Base-by-base conservation (phyloP, 495 filamentous ascomycete genomes). In the Aspergillus carlsbadensis region DNA sequence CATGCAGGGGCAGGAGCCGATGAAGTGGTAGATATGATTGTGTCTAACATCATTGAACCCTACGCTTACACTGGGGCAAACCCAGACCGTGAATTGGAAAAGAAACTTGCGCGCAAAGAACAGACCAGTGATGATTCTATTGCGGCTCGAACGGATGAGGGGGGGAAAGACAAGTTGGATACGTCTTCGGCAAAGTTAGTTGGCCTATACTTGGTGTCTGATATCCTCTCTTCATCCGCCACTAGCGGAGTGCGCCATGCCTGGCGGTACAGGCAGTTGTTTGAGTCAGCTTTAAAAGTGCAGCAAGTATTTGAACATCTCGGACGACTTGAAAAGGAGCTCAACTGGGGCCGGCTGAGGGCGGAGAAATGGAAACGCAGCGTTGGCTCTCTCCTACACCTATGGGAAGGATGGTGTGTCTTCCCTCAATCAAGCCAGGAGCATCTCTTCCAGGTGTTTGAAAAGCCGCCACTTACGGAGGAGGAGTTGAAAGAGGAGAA, bases 371-470 rank as follows among this genome's bases (percentile, higher is more conserved):
- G 91, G 87, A 91, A 91, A 68, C 80, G 91, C 17, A 90, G 87
- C 56, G 83, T 98, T 6, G 83, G 82, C 1, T 68, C 71, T 18
- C 79, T 97, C 14, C 67, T 98, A 8, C 78, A 81, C 15, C 67
- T 92, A 41, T 98, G 94, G 94, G 91, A 96, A 71, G 86, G 85
- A 1, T 93, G 89, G 89, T 89, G 86, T 62, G 87, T 92, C 8
- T 98, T 98, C 63, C 84, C 87, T 2, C 81, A 87, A 39, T 81
- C 84, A 18, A 85, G 82, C 31, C 88, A 92, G 56, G 86, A 89
- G 58, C 75, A 84, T 48, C 92, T 98, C 60, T 80, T 80, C 36
- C 66, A 81, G 43, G 81, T 82, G 7, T 97, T 98, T 58, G 81
- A 86, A 36, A 87, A 88, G 54, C 88, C 90, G 37, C 88, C 89